Conservation (phyloP, 1,284 basidiomycete genomes). For the Trichosporon ovoides region DNA sequence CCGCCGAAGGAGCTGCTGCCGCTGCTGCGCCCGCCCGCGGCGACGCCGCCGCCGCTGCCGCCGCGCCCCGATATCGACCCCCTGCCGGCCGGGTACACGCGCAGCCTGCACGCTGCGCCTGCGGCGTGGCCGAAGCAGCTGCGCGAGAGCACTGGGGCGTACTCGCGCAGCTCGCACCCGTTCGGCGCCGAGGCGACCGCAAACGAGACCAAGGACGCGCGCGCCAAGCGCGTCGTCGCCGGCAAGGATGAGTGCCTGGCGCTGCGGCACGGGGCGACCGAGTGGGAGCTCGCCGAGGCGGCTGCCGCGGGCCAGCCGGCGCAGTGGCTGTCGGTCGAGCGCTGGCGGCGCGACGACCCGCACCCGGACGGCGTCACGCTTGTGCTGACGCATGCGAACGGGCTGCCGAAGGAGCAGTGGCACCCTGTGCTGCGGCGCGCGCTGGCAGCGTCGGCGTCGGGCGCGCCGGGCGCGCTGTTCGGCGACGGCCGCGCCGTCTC, state of each 20-base stretch:
- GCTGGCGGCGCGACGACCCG: constrained; percentile 19
- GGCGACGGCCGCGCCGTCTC: constrained; percentile 2
- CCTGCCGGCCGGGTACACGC: constrained; percentile 46
- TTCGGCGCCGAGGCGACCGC: constrained; percentile 13
- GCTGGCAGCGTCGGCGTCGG: constrained; percentile 19
- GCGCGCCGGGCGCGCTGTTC: constrained; percentile 2
- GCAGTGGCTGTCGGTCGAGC: constrained; percentile 35
- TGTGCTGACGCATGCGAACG: constrained; percentile 71
- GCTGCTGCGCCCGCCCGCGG: constrained; percentile 4
- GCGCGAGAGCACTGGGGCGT: constrained; percentile 29
- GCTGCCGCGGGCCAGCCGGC: constrained; percentile 41
- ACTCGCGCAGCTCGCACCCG: constrained; percentile 21
- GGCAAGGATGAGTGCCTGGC: constrained; percentile 12
- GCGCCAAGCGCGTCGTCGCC: constrained; percentile 23
- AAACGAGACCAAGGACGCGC: constrained; percentile 31
- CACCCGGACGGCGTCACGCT: constrained; percentile 56
- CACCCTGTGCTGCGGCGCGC: constrained; percentile 58
- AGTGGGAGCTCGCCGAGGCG: constrained; percentile 10
- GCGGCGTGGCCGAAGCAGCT: constrained; percentile 59
- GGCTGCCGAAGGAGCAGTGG: constrained; percentile 71
- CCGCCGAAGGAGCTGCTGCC: constrained; percentile 11
- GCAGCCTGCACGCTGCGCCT: constrained; percentile 67
- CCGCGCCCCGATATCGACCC: constrained; percentile 21
- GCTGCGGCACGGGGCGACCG: constrained; percentile 1
- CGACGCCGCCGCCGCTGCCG: constrained; percentile 6